A percentile compares a stretch with the other conserved stretches of the same genome.
These are phyloP conservation scores for Calonectria crousiana DNA, from an alignment of 2,329 filamentous ascomycete species.

Conservation along the genomic window DNA sequence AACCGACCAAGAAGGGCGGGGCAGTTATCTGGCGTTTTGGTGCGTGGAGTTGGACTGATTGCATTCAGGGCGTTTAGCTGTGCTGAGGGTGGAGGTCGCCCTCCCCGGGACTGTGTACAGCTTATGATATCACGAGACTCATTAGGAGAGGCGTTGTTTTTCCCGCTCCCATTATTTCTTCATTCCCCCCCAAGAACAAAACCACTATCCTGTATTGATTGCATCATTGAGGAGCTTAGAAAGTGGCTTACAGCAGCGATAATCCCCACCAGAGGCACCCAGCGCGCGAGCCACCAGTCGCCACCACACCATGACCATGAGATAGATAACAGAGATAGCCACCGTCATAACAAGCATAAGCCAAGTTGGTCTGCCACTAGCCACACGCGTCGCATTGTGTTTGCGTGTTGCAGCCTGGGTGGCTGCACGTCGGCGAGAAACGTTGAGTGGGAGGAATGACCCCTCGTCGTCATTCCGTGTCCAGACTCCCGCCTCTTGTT, in stretches of 20 bases:
- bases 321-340: slow-evolving; percentile 4
- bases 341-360: not conserved
- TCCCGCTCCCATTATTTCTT: not conserved
- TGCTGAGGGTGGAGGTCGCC: slow-evolving; percentile 33
- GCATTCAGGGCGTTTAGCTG: slow-evolving; percentile 47
- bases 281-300: not conserved
- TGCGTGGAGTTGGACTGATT: slow-evolving; percentile 49
- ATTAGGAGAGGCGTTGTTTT: slow-evolving; percentile 40
- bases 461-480: slow-evolving; percentile 14
- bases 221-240: slow-evolving; percentile 6
- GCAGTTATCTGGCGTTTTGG: slow-evolving; percentile 47
- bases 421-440: not conserved
- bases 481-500: not conserved
- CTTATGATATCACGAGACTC: slow-evolving; percentile 42
- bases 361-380: not conserved
- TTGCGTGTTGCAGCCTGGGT: not conserved
- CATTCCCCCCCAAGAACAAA: slow-evolving; percentile 4
- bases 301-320: not conserved
- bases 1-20: slow-evolving; percentile 25
- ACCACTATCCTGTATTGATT: not conserved
- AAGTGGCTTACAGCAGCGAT: slow-evolving; percentile 1
- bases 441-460: slow-evolving; percentile 16
- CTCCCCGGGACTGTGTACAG: slow-evolving; percentile 30
- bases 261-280: not conserved
- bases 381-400: slow-evolving; percentile 12